phyloP scores from a whole-genome alignment of 768 basidiomycete genomes.

The Agrocybe praecox region DNA sequence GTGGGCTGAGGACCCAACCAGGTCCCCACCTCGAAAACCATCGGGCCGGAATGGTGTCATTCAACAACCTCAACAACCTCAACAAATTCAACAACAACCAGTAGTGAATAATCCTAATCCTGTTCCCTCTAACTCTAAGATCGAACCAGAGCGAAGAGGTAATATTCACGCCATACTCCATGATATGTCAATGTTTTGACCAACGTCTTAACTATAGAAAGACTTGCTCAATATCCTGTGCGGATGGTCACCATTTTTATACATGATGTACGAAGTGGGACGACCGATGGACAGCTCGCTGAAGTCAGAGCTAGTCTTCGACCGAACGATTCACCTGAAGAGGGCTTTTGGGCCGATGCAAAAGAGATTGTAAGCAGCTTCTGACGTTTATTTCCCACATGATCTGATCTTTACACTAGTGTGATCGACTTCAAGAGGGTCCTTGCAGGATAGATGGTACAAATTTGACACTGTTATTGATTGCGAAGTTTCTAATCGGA shows the following conservation, averaged over 20 bases:
- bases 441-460: slow-evolving; percentile 75
- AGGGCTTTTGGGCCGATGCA: slow-evolving; percentile 71
- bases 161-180: neutral
- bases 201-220: neutral
- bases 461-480: no score
- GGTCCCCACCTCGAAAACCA: slow-evolving; percentile 12
- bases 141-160: neutral
- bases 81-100: neutral
- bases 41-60: slow-evolving; percentile 10
- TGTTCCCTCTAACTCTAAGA: neutral
- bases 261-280: slow-evolving; percentile 57
- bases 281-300: slow-evolving; percentile 58
- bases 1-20: slow-evolving; percentile 2
- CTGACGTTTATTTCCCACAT: neutral
- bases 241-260: slow-evolving; percentile 72
- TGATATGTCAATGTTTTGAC: neutral
- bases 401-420: slow-evolving; percentile 26
- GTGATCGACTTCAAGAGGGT: slow-evolving; percentile 56
- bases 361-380: slow-evolving; percentile 53
- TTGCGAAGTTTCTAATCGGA: slow-evolving; percentile 4
- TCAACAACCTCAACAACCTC: no score
- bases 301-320: slow-evolving; percentile 67
- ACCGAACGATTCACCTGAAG: slow-evolving; percentile 35
- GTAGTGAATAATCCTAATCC: neutral
- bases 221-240: slow-evolving; percentile 23